Percentiles rank a stretch among this genome's conserved stretches.
Evolutionary conservation across 805 yeast genomes (phyloP).

Genomic region (Middelhovenomyces tepae): DNA sequence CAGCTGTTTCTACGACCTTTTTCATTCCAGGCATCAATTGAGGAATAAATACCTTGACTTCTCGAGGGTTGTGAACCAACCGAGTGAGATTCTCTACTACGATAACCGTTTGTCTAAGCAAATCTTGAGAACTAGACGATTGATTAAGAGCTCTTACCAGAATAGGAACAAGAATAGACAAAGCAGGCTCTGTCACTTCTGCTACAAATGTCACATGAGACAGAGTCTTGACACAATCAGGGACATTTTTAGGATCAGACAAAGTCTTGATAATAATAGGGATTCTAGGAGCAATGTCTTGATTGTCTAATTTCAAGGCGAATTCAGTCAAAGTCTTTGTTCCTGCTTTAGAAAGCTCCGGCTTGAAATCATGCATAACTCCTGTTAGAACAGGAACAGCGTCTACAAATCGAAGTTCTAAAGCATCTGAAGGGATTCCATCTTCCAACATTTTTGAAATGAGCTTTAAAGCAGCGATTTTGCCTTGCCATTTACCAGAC

Average conservation of each 20-base stretch:
- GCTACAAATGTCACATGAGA: constrained; percentile 96
- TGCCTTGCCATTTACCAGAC: constrained; percentile 90
- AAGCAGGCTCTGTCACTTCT: constrained; percentile 94
- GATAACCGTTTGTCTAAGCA: constrained; percentile 91
- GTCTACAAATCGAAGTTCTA: constrained; percentile 70
- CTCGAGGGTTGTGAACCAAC: constrained; percentile 86
- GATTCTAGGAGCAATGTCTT: constrained; percentile 81
- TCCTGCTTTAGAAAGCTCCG: constrained; percentile 87
- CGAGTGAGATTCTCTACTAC: constrained; percentile 94
- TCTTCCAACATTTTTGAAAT: constrained; percentile 70
- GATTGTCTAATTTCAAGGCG: constrained; percentile 80
- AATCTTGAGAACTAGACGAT: constrained; percentile 89
- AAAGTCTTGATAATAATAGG: constrained; percentile 80
- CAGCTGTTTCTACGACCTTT: constrained; percentile 81
- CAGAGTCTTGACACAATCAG: constrained; percentile 78
- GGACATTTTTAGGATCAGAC: constrained; percentile 82
- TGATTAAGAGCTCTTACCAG: constrained; percentile 80
- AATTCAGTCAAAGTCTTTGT: constrained; percentile 57
- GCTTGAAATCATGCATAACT: constrained; percentile 90
- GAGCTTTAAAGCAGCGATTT: constrained; percentile 65
- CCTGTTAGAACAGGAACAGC: constrained; percentile 82
- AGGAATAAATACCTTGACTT: constrained; percentile 83
- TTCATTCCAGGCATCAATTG: constrained; percentile 82
- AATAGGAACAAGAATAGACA: constrained; percentile 84
- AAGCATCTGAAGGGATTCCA: constrained; percentile 74